Evolutionary conservation across 2,329 filamentous ascomycete genomes (phyloP), one percentile per base, ranked within the genome.

Genomic region (Cladosporium sp.): DNA sequence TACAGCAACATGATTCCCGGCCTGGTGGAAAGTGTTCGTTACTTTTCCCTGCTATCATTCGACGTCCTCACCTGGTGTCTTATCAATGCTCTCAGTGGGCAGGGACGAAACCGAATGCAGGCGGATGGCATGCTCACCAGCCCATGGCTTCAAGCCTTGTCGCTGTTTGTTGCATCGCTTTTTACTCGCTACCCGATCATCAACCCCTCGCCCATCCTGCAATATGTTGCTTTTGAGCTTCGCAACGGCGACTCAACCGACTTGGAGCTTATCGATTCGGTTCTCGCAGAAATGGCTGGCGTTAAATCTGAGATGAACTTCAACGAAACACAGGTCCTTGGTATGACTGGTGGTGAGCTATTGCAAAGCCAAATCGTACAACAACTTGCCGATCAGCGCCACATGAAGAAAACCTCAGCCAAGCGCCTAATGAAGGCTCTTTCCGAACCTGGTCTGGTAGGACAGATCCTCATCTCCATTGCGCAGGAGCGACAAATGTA

Each of bases 1-100:
- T 98, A 98, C 66, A 87, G 86, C 64, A 98, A 97, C 64, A 78
- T 98, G 53, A 95, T 95, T 50, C 88, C 95, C 54, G 88, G 89
- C 4, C 88, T 98, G 54, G 91, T 97, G 12, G 90, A 96, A 65
- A 96, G 91, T 62, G 90, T 88, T 33, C 85, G 88, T 60, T 96
- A 96, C 66, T 96, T 97, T 59, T 95, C 92, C 1, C 84, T 88
- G 49, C 73, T 98, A 32, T 92, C 88, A 0, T 95, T 95, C 65
- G 93, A 98, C 67, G 88, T 95, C 27, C 76, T 98, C 38, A 87
- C 89, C 3, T 98, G 92, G 90, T 88, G 89, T 16, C 75, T 98
- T 38, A 82, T 98, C 69, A 94, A 83, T 62, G 77, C 79, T 8
- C 74, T 86, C 53, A 76, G 78, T 25, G 78, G 77, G 38, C 74